Base-by-base conservation (phyloP, 352 stramenopile species). In the Stramenopiles sp. region DNA sequence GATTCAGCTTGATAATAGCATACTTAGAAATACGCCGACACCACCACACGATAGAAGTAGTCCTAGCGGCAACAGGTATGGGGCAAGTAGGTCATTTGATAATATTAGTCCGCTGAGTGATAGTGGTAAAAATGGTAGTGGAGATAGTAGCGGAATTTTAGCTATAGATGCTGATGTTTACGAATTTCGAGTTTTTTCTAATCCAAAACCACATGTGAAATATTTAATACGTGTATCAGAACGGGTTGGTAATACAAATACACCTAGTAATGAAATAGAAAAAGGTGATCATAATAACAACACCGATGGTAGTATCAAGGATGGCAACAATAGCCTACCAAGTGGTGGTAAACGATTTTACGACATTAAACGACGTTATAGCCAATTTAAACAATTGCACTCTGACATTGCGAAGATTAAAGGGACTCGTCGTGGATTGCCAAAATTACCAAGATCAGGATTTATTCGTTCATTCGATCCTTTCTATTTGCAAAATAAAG, bases 211-310 rank as follows among this genome's bases (percentile, higher is more conserved):
- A 13, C 65, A 76, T 33, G 65, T 76, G 13, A 76, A 33, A 33
- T 76, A 76, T 13, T 76, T 76, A 76, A 76, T 76, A 13, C 65
- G 65, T 33, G 65, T 76, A 4, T 33, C 30, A 31, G 65, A 53
- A 13, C 4, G 4, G 38, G 4, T 13, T 13, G 38, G 13, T 4
- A 53, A 53, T 53, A 4, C 38, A 53, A n/a, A n/a, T n/a, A n/a
- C n/a, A n/a, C n/a, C n/a, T n/a, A n/a, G n/a, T n/a, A n/a, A n/a
- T n/a, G n/a, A n/a, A n/a, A n/a, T n/a, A n/a, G n/a, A n/a, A n/a
- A n/a, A n/a, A n/a, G n/a, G n/a, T n/a, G n/a, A n/a, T n/a, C n/a
- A n/a, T n/a, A n/a, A n/a, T n/a, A n/a, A n/a, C n/a, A n/a, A n/a
- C n/a, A n/a, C n/a, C n/a, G n/a, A n/a, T n/a, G n/a, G n/a, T n/a